Base-by-base conservation (phyloP, 140 eudicot species). In the Bidens hawaiensis region DNA sequence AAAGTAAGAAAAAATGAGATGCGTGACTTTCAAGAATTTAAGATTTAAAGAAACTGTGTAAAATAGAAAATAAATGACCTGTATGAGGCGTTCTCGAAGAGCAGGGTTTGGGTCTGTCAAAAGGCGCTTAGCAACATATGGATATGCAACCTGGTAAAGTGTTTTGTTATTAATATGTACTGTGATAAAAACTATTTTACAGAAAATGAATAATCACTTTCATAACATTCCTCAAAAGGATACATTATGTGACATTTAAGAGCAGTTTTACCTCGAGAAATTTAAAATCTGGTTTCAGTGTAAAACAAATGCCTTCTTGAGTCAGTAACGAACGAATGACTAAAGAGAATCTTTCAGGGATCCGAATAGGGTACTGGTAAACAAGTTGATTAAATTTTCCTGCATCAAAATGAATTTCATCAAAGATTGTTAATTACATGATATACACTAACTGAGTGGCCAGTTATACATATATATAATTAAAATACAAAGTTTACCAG, bases 51-150 rank as follows among this genome's bases (percentile, higher is more conserved):
- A 31, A 15, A 30, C 43, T 56, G 26, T 16, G 43, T 25, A 17
- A 12, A 62, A 56, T 55, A 23, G 42, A 1, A 64, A 25, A 53
- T 42, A 54, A 21, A 4, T 64, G 45, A 93, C 99, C 96, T 93
- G 99, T 57, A 93, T 71, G 17, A 93, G 95, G 60, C 99, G 99
- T 77, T 88, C 99, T 36, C 99, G 96, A 72, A 93, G 85, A 68
- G 99, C 96, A 34, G 99, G 99, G 66, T 93, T 88, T 36, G 99
- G 99, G 69, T 93, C 99, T 17, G 99, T 93, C 67, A 93, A 83
- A 45, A 93, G 95, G 49, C 99, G 99, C 75, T 93, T 93, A 50
- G 99, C 99, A 28, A 93, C 80, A 72, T 93, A 93, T 42, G 99
- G 99, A 79, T 93, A 93, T 47, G 99, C 99, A 42, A 93, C 99